Conservation (phyloP, 2,329 filamentous ascomycete species). For the Penicillium frequentans region DNA sequence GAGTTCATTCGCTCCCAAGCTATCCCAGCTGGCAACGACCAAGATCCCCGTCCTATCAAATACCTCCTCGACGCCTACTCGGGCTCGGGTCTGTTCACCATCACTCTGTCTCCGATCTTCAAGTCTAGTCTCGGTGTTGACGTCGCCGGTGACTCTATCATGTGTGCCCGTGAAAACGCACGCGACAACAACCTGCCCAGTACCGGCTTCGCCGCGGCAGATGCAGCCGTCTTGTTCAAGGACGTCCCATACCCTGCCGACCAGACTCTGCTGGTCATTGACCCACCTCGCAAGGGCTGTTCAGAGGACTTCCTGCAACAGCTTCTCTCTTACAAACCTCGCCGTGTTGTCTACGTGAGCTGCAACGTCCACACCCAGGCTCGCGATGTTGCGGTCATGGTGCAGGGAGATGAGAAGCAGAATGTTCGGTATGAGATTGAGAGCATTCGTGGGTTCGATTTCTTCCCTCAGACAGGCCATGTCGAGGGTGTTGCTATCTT, state of each 20-base stretch:
- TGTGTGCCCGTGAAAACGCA: conserved; percentile 77
- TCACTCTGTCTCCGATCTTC: conserved; percentile 84
- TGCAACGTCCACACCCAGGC: conserved; percentile 99
- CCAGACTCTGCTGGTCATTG: conserved; percentile 90
- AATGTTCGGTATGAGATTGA: conserved; percentile 74
- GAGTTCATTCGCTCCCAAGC: conserved; percentile 81
- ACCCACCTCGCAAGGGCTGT: conserved; percentile 95
- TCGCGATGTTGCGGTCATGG: conserved; percentile 83
- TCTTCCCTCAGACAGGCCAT: conserved; percentile 84
- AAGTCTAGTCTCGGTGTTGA: conserved; percentile 82
- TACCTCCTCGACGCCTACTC: conserved; percentile 98
- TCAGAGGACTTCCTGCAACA: conserved; percentile 81
- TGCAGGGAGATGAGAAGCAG: conserved; percentile 58
- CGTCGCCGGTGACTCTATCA: conserved; percentile 76
- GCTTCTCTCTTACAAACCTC: conserved; percentile 73
- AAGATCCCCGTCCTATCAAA: conserved; percentile 57
- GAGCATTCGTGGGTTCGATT: conserved; percentile 89
- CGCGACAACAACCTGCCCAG: conserved; percentile 71
- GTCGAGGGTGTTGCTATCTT: conserved; percentile 65
- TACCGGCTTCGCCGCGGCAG: conserved; percentile 84
- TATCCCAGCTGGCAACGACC: conserved; percentile 51
- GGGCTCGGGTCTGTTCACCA: conserved; percentile 94
- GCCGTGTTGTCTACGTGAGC: conserved; percentile 86
- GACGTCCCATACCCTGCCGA: conserved; percentile 71
- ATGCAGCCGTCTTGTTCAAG: conserved; percentile 80